Evolutionary conservation across 176 grass and related monocot genomes (phyloP), one percentile per base, ranked within the genome.

Genomic region (Neostapfia colusana): DNA sequence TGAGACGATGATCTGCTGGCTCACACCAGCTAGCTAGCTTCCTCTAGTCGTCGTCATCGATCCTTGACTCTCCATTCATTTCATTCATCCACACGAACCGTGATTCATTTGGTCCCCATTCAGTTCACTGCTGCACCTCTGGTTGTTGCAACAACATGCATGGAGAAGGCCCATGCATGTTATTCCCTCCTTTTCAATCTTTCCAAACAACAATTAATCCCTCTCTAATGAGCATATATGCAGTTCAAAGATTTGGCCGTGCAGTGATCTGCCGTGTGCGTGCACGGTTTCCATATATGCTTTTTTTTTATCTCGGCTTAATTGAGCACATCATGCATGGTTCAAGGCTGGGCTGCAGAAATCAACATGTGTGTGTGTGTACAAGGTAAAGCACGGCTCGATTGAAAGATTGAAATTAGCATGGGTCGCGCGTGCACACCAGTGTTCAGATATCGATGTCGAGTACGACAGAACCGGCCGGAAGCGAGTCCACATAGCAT

Each of bases 81-180:
- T 49, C 24, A 14, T 63, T 76, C 34, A 18, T 76, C 77, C 42
- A 60, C 27, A 39, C 25, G 58, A 27, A 36, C 11, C 34, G 43
- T 41, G 37, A 7, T 67, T 57, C 39, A 10, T 68, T 58, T 59
- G 40, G 65, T 74, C 83, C 17, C 43, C n/a, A 45, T 6, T 69
- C 42, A 40, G 70, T 11, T 35, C 54, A 81, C 84, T 69, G 84
- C 77, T n/a, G n/a, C n/a, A 55, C 20, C 65, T 75, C 49, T 5
- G 71, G 78, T 81, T 70, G 78, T 69, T 86, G 64, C 25, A 75
- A 81, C 84, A n/a, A n/a, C n/a, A n/a, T n/a, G n/a, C n/a, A 75
- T 74, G 54, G 55, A 44, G n/a, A 50, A 35, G 60, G 40, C 4
- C 43, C 24, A 23, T 24, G 44, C 54, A n/a, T n/a, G n/a, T n/a